Conservation (phyloP, 2,329 filamentous ascomycete species). For the Arthrobotrys musiformis region DNA sequence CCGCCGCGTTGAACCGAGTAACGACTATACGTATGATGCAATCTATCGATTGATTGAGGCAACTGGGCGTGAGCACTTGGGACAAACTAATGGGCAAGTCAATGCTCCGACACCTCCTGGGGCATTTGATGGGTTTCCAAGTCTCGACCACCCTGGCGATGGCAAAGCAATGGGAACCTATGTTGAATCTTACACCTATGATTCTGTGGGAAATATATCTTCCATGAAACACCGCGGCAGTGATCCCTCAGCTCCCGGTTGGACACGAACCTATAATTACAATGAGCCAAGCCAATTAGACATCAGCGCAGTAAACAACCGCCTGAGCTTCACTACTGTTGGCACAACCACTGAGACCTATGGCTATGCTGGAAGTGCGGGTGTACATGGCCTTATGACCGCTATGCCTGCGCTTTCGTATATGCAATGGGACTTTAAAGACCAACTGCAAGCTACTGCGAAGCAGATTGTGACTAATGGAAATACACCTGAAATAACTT, state of each 20-base stretch:
- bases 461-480: slow-evolving; percentile 13
- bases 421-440: slow-evolving; percentile 38
- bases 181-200: slow-evolving; percentile 35
- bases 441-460: slow-evolving; percentile 34
- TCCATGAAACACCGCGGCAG: background rate
- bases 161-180: slow-evolving; percentile 15
- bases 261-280: slow-evolving; percentile 31
- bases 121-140: background rate
- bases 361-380: background rate
- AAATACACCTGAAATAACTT: slow-evolving; percentile 56
- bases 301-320: background rate
- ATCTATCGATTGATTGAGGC: slow-evolving; percentile 24
- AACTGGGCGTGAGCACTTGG: slow-evolving; percentile 32
- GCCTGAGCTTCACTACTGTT: background rate
- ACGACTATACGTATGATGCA: slow-evolving; percentile 48
- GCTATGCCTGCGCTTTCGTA: background rate
- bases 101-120: background rate
- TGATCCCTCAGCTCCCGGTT: background rate
- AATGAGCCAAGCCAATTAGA: slow-evolving; percentile 4
- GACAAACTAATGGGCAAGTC: background rate
- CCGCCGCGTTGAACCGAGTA: slow-evolving; percentile 41
- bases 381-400: slow-evolving; percentile 7
- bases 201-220: slow-evolving; percentile 34
- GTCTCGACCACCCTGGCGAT: background rate
- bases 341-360: background rate